These are phyloP conservation scores for Vaccinium vitisidaea DNA, from an alignment of 148 eudicot species.

Conservation along the genomic window DNA sequence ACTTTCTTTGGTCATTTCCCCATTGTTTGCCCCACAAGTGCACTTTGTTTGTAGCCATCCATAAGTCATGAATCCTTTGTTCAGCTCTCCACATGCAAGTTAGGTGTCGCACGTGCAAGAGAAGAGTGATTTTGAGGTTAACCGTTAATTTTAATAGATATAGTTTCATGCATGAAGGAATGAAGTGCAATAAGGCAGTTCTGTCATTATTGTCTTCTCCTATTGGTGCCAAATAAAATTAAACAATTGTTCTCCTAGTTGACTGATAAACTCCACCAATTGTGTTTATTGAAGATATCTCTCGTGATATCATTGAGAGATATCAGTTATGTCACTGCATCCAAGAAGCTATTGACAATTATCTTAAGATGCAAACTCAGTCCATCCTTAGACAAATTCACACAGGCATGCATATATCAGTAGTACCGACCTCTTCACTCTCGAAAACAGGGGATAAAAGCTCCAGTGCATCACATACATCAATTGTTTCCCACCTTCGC, in stretches of 20 bases:
- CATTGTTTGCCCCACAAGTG: not conserved
- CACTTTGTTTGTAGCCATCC: not conserved
- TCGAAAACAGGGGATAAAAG: conserved; percentile 93
- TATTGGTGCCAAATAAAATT: not conserved
- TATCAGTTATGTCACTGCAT: not conserved
- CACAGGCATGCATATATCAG: conserved; percentile 3
- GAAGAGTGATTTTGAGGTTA: not conserved
- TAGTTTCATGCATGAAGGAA: not conserved
- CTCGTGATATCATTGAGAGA: not conserved
- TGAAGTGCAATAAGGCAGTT: not conserved
- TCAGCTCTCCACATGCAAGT: not conserved
- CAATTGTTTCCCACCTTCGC: conserved; percentile 89
- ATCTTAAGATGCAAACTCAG: not conserved
- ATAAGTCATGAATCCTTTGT: not conserved
- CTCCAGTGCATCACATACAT: conserved; percentile 96
- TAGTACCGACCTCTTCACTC: conserved; percentile 90
- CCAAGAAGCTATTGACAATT: too few relatives aligned
- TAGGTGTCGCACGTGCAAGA: not conserved
- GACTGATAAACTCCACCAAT: not conserved
- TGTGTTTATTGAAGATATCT: not conserved
- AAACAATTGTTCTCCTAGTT: not conserved
- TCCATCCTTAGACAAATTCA: not conserved
- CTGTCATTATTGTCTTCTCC: not conserved
- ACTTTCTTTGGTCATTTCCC: not conserved
- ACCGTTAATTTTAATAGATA: not conserved